Base-by-base conservation (phyloP, 441 rosid genomes). In the Raphanus hybrid region DNA sequence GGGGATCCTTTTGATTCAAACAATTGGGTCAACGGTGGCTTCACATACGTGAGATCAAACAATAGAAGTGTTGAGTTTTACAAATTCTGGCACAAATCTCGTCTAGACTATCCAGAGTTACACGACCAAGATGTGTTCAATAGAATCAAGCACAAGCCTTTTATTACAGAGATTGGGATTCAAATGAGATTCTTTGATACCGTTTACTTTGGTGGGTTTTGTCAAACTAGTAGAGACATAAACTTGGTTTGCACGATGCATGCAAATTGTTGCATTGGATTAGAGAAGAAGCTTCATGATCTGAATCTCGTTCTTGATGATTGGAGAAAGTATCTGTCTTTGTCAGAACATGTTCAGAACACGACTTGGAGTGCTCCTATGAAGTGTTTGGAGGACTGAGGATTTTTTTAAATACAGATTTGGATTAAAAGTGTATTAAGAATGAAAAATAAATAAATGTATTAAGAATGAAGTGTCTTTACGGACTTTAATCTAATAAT, bases 111-210 rank as follows among this genome's bases (percentile, higher is more conserved):
- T 81, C 98, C 94, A 15, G 88, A 86, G 11, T 64, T 76, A 72
- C 97, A 92, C 27, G 98, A 94, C 43, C 98, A 94, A 81, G 96
- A 92, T 77, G 97, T 89, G 70, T 91, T 92, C 54, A 91, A 91
- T 77, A 72, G 69, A 67, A 94, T 94, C 74, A 94, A 91, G 75
- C 70, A 70, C 58, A 82, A 87, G 81, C 80, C 88, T 73, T 83
- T 81, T 69, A 41, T 92, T 50, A 54, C 77, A n/a, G 86, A 76
- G 10, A 87, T 89, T 55, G 97, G 96, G 50, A 32, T 94, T 66
- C 90, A 84, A 77, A 85, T 94, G 79, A 89, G 89, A 73, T 94
- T 91, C 83, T 82, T 92, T 79, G 94, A 91, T 79, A 92, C 98
- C 6, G 86, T 83, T 32, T 92, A 84, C 77, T 91, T 92, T 78